Evolutionary conservation across 2,329 filamentous ascomycete genomes (phyloP).

Genomic region (Arthrobotrys sinensis): DNA sequence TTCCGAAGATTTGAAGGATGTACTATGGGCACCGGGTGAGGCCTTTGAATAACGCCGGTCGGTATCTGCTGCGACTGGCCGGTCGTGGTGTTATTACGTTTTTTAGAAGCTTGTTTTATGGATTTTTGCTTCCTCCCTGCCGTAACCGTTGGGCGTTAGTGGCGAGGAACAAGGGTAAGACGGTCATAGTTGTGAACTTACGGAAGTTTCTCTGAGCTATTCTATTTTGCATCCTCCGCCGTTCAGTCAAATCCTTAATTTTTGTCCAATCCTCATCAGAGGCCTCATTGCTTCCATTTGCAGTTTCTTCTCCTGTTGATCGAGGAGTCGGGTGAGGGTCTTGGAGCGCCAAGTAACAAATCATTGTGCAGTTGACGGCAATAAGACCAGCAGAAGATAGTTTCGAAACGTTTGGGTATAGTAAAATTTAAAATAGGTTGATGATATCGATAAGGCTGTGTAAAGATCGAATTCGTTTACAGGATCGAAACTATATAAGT

Average conservation of each 20-base stretch:
- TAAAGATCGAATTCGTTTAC: background rate
- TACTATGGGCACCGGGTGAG: background rate
- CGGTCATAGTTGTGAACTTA: slow-evolving; percentile 70
- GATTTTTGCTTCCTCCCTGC: slow-evolving; percentile 8
- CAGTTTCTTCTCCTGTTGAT: background rate
- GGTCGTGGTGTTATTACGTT: background rate
- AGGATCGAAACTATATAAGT: background rate
- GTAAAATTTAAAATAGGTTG: background rate
- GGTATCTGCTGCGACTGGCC: background rate
- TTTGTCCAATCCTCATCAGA: slow-evolving; percentile 98
- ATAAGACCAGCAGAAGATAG: too few species aligned
- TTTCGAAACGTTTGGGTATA: background rate
- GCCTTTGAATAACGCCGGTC: background rate
- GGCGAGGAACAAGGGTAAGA: background rate
- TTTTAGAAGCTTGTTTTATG: background rate
- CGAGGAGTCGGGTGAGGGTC: background rate
- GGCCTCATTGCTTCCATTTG: background rate
- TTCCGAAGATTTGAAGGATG: background rate
- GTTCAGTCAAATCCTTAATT: slow-evolving; percentile 95
- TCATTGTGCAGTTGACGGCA: background rate
- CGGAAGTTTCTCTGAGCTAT: slow-evolving; percentile 98
- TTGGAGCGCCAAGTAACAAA: slow-evolving; percentile 2
- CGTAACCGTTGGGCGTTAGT: background rate
- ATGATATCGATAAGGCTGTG: too few species aligned
- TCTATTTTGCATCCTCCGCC: slow-evolving; percentile 92